phyloP scores from a whole-genome alignment of 1,284 basidiomycete genomes.

The Pseudozyma thailandica region DNA sequence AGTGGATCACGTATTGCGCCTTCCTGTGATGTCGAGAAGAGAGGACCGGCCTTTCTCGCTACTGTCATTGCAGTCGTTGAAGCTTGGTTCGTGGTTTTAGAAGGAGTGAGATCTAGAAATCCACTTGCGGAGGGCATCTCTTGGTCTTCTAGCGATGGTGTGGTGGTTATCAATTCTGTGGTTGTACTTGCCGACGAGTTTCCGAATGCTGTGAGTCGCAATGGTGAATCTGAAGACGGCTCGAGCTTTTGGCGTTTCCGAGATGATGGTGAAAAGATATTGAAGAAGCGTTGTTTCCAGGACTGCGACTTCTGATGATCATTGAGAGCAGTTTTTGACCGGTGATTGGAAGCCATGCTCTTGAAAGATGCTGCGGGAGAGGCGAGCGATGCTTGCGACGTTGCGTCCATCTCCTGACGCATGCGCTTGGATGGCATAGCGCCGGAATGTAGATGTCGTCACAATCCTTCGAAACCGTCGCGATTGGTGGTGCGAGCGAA shows the following conservation, averaged over 20 bases:
- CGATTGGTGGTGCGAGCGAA: neutral
- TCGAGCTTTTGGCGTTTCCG: conserved; percentile 13
- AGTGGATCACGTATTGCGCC: conserved; percentile 38
- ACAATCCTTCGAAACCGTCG: neutral
- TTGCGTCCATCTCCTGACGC: conserved; percentile 14
- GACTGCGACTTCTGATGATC: neutral
- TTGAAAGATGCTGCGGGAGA: neutral
- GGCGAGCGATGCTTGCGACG: conserved; percentile 10
- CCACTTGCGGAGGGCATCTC: conserved; percentile 11
- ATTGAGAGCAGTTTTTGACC: too few species aligned
- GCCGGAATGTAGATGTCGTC: neutral
- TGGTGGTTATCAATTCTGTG: neutral
- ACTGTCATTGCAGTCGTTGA: neutral
- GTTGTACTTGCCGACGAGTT: neutral
- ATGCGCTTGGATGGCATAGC: conserved; percentile 23
- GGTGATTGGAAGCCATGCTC: too few species aligned
- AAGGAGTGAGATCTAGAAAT: conserved; percentile 23
- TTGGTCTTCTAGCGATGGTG: neutral
- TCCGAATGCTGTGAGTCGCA: too few species aligned
- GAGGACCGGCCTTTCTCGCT: conserved; percentile 1
- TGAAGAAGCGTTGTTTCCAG: conserved; percentile 6
- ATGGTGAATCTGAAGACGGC: neutral
- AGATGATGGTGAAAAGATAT: conserved; percentile 3
- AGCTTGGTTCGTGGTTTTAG: neutral
- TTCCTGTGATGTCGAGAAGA: conserved; percentile 15